These are phyloP conservation scores for Eucalyptus cloeziana DNA, from an alignment of 345 rosid genomes.

Conservation along the genomic window DNA sequence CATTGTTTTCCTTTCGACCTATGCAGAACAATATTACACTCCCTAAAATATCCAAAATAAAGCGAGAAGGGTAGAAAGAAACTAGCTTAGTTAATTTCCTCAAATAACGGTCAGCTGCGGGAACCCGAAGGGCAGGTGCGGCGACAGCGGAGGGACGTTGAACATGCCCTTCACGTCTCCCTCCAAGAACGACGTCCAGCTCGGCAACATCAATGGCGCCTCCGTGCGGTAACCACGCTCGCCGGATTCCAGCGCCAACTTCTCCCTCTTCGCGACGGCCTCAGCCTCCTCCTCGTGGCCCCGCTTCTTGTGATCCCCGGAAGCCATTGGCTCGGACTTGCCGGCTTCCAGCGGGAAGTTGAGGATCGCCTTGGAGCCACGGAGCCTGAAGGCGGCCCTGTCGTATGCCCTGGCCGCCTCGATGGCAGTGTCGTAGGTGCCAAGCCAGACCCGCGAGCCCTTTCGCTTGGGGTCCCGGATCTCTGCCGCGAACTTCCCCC, in stretches of 20 bases:
- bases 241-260: neutral
- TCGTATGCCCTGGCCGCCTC: constrained; percentile 92
- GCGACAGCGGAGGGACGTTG: constrained; percentile 31
- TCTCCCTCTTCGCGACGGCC: neutral
- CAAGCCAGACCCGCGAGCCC: constrained; percentile 80
- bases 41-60: neutral
- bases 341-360: constrained; percentile 86
- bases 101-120: constrained; percentile 13
- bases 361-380: constrained; percentile 78
- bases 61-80: neutral
- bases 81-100: neutral
- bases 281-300: constrained; percentile 20
- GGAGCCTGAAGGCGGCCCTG: constrained; percentile 67
- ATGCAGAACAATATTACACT: neutral
- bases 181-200: constrained; percentile 7
- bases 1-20: neutral
- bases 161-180: constrained; percentile 27
- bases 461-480: constrained; percentile 76
- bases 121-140: constrained; percentile 12
- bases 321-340: neutral
- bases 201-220: constrained; percentile 21
- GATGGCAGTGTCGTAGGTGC: constrained; percentile 62
- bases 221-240: constrained; percentile 4
- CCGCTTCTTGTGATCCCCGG: constrained; percentile 6
- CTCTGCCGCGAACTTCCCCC: constrained; percentile 98